Conservation (phyloP, 176 grass and related monocot genomes). For the Avena eriantha region DNA sequence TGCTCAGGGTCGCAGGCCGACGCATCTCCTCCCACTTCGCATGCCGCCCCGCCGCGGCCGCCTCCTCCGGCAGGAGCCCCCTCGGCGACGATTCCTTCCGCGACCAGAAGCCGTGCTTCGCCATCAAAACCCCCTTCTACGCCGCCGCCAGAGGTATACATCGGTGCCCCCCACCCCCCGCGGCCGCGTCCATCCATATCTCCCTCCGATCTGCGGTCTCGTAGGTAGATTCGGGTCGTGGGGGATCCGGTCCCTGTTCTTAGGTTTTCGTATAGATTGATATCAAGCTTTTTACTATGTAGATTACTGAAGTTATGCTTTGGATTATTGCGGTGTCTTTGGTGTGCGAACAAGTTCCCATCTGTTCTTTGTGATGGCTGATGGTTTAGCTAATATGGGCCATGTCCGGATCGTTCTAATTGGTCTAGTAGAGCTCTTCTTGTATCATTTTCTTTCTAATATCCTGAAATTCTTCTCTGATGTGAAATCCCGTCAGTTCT, state of each 20-base stretch:
- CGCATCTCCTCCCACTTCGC: constrained; percentile 48
- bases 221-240: background rate
- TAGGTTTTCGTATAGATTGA: constrained; percentile 22
- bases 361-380: background rate
- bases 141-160: constrained; percentile 44
- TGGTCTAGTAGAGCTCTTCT: background rate
- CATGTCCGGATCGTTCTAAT: background rate
- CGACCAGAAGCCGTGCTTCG: constrained; percentile 23
- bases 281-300: background rate
- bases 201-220: constrained; percentile 28
- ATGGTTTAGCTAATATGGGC: background rate
- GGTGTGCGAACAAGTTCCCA: background rate
- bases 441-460: background rate
- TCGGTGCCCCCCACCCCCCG: background rate
- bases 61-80: constrained; percentile 18
- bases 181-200: background rate
- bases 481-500: background rate
- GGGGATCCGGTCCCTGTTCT: background rate
- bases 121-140: constrained; percentile 40
- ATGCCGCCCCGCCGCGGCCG: constrained; percentile 50
- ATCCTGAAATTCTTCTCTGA: background rate
- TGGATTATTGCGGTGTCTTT: background rate
- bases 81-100: constrained; percentile 25
- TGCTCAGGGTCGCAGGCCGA: constrained; percentile 64
- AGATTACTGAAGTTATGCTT: background rate